Evolutionary conservation across 2,329 filamentous ascomycete species (phyloP), one percentile per base, ranked within the genome.

Genomic region (Parascedosporium putredinis): DNA sequence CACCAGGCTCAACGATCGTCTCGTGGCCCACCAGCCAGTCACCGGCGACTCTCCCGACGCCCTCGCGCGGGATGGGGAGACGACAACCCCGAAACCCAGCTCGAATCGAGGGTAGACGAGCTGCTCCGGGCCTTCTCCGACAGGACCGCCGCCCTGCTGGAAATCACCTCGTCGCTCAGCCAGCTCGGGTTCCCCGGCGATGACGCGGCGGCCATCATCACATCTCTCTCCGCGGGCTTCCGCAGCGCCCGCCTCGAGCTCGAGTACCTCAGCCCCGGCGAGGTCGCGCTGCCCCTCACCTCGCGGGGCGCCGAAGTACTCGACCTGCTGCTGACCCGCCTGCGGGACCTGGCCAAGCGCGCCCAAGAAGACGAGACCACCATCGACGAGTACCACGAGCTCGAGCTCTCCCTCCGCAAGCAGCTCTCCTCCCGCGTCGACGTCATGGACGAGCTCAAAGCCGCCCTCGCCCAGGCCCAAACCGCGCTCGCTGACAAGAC

Each of bases 241-340:
- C 74, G 78, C 18, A 61, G 72, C 2, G 79, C 78, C 1, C 72
- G 79, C 1, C 64, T 82, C 0, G 78, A 83, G 55, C 71, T 83
- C 2, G 79, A 83, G 59, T 81, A 81, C 56, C 68, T 82, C 18
- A 75, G 72, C 0, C 79, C 79, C 0, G 79, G 78, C 5, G 79
- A 83, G 58, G 64, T 74, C n/a, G 57, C 69, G 0, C 67, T 79
- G 1, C 75, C 77, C 0, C 63, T 79, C 0, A 70, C 69, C 0
- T 71, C 72, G 0, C 72, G 72, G 46, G 78, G 78, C 2, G 73
- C 73, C 1, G 70, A 76, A 47, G 69, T 83, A 0, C 68, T 83
- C 0, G 75, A 78, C 51, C 67, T 80, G 10, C 59, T 82, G 4
- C 68, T 82, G 0, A 58, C 59, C 0, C 66, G 72, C 0, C 68